These are phyloP conservation scores for Fusarium buharicum DNA, from an alignment of 2,329 filamentous ascomycete species.

Conservation along the genomic window DNA sequence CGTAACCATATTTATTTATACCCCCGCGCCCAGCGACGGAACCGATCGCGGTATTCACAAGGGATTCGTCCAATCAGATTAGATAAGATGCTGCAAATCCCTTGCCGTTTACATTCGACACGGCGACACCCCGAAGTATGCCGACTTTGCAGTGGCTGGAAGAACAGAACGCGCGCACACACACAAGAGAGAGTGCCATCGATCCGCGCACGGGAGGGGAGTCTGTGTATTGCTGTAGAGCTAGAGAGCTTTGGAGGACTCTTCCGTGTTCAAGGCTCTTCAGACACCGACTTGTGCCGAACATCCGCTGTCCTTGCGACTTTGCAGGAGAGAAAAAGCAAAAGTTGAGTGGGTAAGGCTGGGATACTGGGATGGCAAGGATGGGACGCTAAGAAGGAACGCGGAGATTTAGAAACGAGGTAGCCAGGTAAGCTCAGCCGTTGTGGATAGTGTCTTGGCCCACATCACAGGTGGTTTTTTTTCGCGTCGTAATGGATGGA, in stretches of 20 bases:
- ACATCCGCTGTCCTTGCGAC: slow-evolving; percentile 8
- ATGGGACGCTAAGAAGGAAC: slow-evolving; percentile 8
- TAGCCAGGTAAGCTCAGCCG: not conserved
- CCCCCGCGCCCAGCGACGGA: slow-evolving; percentile 4
- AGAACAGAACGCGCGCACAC: too few relatives aligned
- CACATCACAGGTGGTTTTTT: not conserved
- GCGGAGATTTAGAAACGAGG: slow-evolving; percentile 6
- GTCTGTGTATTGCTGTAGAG: slow-evolving; percentile 20
- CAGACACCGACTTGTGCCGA: slow-evolving; percentile 24
- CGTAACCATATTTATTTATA: slow-evolving; percentile 41
- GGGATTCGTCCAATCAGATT: slow-evolving; percentile 29
- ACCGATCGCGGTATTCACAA: slow-evolving; percentile 19
- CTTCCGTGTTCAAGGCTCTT: not conserved
- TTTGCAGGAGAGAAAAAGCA: too few relatives aligned
- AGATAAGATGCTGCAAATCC: slow-evolving; percentile 21
- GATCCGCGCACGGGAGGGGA: slow-evolving; percentile 5
- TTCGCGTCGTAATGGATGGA: too few relatives aligned
- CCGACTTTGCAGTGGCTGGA: slow-evolving; percentile 5
- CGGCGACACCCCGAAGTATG: slow-evolving; percentile 17
- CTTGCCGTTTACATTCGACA: slow-evolving; percentile 1
- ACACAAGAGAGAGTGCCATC: not conserved
- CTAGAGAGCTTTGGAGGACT: slow-evolving; percentile 15
- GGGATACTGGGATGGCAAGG: not conserved
- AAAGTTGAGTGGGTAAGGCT: too few relatives aligned
- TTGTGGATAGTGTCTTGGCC: slow-evolving; percentile 4